phyloP scores from a whole-genome alignment of 1,284 basidiomycete species.

The Agroathelia rolfsii region DNA sequence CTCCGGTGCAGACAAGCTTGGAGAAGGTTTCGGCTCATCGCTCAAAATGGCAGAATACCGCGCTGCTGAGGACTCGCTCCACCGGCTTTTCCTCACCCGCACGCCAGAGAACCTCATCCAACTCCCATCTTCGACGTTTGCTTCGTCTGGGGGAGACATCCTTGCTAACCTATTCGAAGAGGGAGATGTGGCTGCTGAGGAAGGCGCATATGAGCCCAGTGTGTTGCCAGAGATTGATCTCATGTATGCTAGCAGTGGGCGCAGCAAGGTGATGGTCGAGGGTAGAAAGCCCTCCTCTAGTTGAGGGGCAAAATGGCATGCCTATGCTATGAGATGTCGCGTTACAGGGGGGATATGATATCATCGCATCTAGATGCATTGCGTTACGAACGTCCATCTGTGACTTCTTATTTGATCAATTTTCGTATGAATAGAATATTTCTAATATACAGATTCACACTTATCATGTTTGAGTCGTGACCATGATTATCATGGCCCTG shows the following conservation, averaged over 20 bases:
- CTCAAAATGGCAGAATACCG: conserved; percentile 94
- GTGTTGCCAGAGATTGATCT: conserved; percentile 54
- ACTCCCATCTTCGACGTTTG: conserved; percentile 64
- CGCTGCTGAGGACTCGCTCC: conserved; percentile 78
- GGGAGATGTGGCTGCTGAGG: conserved; percentile 13
- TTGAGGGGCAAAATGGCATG: too few relatives aligned
- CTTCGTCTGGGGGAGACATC: conserved; percentile 37
- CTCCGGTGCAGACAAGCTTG: conserved; percentile 82
- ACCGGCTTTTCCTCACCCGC: conserved; percentile 71
- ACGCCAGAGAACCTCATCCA: conserved; percentile 56
- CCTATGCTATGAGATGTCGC: too few relatives aligned
- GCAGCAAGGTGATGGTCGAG: too few relatives aligned
- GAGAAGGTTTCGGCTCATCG: conserved; percentile 91
- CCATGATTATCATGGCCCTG: too few relatives aligned
- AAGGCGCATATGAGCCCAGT: conserved; percentile 40
- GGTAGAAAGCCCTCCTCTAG: too few relatives aligned
- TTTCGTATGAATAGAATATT: too few relatives aligned
- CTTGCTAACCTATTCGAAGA: conserved; percentile 27
- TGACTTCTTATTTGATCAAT: too few relatives aligned
- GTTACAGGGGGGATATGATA: too few relatives aligned
- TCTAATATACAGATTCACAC: too few relatives aligned
- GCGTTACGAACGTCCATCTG: too few relatives aligned
- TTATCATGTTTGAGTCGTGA: too few relatives aligned
- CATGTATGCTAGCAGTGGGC: conserved; percentile 55
- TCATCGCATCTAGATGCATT: too few relatives aligned